Base-by-base conservation (phyloP, 306 rosid species). In the Cicer chorassanicum region DNA sequence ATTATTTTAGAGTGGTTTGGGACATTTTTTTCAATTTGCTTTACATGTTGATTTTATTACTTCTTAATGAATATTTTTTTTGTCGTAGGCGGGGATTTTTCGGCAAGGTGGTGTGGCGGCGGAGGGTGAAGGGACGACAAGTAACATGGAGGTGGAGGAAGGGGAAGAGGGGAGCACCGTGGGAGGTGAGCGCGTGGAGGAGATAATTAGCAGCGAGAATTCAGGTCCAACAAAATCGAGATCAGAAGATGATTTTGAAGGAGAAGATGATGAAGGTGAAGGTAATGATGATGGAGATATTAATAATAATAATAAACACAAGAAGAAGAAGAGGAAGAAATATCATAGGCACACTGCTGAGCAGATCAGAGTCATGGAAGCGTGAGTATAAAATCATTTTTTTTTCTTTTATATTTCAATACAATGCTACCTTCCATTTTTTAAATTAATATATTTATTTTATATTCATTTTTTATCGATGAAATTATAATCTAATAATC, bases 291-390 rank as follows among this genome's bases (percentile, higher is more conserved):
- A 87, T 9, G 96, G 82, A 0, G 92, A 80, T 18, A 89, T 69
- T 9, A 92, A 68, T 0, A 87, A 81, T 46, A 91, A 77, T 0
- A 87, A 83, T 59, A 86, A 82, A 72, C 83, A 60, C 29, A 92
- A 85, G 60, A 86, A 86, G 71, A 94, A 92, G 87, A 95, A 87
- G 70, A 89, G 97, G 57, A 95, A 95, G 85, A 95, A 95, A 79
- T 95, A 95, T 80, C 99, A 95, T 21, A 75, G 99, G 29, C 99
- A 95, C 84, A 95, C 98, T 24, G 82, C 88, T 12, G 91, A 92
- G 13, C 98, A 95, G 77, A 95, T 92, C 85, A 83, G 90, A 90
- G 96, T 89, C 86, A 92, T 95, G 99, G 99, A 95, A 89, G 91
- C 96, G 98, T 91, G 62, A 79, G 72, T 68, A 8, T n/a, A 39